Evolutionary conservation across 352 stramenopile genomes (phyloP).

Genomic region (Phytophthora multivora): DNA sequence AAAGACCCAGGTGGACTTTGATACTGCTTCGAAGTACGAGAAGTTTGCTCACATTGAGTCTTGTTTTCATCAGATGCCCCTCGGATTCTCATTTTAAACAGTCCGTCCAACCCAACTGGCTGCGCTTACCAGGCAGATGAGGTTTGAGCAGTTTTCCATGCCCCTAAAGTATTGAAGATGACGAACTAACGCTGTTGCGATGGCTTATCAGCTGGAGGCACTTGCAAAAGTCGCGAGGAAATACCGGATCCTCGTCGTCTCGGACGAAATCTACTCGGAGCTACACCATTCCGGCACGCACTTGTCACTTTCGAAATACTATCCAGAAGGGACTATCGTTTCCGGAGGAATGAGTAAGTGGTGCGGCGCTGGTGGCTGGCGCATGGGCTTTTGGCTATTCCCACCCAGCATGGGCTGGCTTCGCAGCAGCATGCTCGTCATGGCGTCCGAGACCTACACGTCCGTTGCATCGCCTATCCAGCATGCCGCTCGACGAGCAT

Average conservation of each 20-base stretch:
- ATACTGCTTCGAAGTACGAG: conserved; percentile 2
- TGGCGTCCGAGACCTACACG: conserved; percentile 90
- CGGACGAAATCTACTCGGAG: conserved; percentile 91
- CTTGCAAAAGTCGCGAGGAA: conserved; percentile 79
- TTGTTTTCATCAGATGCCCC: conserved; percentile 59
- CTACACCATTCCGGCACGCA: conserved; percentile 77
- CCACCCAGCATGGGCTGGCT: conserved; percentile 79
- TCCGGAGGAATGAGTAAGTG: conserved; percentile 89
- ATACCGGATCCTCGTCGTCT: conserved; percentile 89
- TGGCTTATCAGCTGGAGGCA: conserved; percentile 44
- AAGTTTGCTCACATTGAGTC: not conserved
- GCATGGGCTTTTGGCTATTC: conserved; percentile 90
- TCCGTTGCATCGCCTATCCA: conserved; percentile 88
- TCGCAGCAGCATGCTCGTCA: conserved; percentile 87
- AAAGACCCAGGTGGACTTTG: conserved; percentile 73
- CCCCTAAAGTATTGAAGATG: not conserved
- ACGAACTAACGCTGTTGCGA: conserved; percentile 6
- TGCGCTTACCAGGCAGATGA: conserved; percentile 83
- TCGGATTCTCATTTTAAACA: conserved; percentile 88
- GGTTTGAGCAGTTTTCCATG: conserved; percentile 31
- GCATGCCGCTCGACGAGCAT: conserved; percentile 80
- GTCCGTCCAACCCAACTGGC: conserved; percentile 84
- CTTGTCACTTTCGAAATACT: conserved; percentile 85
- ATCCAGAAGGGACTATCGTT: conserved; percentile 88
- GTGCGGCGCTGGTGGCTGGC: conserved; percentile 87